Evolutionary conservation across 371 early-diverging fungal species (phyloP), one percentile per base, ranked within the genome.

Genomic region (Capillidium rhysosporum): DNA sequence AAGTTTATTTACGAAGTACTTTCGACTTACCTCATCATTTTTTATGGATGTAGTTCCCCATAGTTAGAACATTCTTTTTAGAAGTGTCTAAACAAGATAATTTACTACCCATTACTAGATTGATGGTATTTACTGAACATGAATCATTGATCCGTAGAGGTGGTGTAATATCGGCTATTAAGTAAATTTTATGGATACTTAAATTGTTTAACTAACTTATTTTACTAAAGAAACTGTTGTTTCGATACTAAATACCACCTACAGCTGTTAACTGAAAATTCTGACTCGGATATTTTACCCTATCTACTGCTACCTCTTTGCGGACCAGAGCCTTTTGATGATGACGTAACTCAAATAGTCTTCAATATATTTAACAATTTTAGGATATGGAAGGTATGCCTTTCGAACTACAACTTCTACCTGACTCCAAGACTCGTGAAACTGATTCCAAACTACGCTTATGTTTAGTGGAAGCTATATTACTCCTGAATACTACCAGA

Each of bases 351-450:
- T 57, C 23, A 8, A 8, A 3, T 28, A 9, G 21, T 39, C 16
- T 18, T 28, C 24, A 12, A 8, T 23, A 39, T 30, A 24, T 30
- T n/a, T n/a, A n/a, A n/a, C n/a, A n/a, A 31, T 45, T 21, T n/a
- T 60, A 85, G 69, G 92, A 93, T 56, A 86, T 86, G 77, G 92
- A 91, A 43, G 77, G 77, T 34, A 86, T 93, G 74, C 94, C 92
- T 0, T 89, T 88, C 51, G 91, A 91, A 61, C 77, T 91, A 38
- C 92, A 89, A 63, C 64, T 94, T 16, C 63, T 92, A 49, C 87
- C 77, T 41, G 75, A 79, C 20, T 77, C 78, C 41, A 92, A 92
- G 77, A 79, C 65, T 58, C 82, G 92, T 41, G 95, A 95, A 62
- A 47, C 69, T 0, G 90, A 89, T 59, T 62, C 80, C n/a, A 65